phyloP scores from a whole-genome alignment of 768 basidiomycete genomes.

The Artomyces pyxidatus region DNA sequence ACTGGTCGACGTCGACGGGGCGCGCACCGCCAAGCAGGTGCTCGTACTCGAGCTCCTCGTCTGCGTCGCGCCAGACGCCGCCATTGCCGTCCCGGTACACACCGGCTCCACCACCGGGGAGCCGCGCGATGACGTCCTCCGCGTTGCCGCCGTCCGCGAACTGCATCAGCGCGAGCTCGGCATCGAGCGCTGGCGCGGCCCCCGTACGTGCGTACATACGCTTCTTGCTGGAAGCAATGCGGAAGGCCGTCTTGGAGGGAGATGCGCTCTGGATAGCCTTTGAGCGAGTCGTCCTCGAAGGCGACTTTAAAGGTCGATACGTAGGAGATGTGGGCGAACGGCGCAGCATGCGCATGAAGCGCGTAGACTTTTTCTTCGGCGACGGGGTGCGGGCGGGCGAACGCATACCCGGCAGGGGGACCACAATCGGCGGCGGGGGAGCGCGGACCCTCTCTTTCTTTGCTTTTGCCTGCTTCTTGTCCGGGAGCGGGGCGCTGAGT shows the following conservation, averaged over 20 bases:
- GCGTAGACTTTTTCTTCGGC: background rate
- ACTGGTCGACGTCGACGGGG: background rate
- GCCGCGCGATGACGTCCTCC: slow-evolving; percentile 43
- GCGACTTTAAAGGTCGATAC: background rate
- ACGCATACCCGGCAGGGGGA: background rate
- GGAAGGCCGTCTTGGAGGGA: slow-evolving; percentile 1
- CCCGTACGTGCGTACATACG: slow-evolving; percentile 34
- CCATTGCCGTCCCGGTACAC: slow-evolving; percentile 55
- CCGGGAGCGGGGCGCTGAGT: slow-evolving; percentile 7
- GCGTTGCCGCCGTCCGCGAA: slow-evolving; percentile 56
- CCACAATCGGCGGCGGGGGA: background rate
- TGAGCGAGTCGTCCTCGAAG: background rate
- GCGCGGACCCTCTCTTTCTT: slow-evolving; percentile 13
- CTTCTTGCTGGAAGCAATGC: slow-evolving; percentile 18
- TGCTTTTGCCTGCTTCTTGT: slow-evolving; percentile 17
- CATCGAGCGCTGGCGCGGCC: slow-evolving; percentile 45
- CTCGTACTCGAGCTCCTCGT: slow-evolving; percentile 62
- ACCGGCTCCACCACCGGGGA: slow-evolving; percentile 34
- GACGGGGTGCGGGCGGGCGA: background rate
- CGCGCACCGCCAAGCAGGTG: slow-evolving; percentile 40
- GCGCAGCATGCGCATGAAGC: background rate
- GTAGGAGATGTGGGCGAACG: background rate
- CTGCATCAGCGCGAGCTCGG: slow-evolving; percentile 65
- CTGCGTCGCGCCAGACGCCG: slow-evolving; percentile 62
- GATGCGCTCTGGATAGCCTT: background rate